Evolutionary conservation across 768 basidiomycete species (phyloP), one percentile per base, ranked within the genome.

Genomic region (Polyporus arcularius): DNA sequence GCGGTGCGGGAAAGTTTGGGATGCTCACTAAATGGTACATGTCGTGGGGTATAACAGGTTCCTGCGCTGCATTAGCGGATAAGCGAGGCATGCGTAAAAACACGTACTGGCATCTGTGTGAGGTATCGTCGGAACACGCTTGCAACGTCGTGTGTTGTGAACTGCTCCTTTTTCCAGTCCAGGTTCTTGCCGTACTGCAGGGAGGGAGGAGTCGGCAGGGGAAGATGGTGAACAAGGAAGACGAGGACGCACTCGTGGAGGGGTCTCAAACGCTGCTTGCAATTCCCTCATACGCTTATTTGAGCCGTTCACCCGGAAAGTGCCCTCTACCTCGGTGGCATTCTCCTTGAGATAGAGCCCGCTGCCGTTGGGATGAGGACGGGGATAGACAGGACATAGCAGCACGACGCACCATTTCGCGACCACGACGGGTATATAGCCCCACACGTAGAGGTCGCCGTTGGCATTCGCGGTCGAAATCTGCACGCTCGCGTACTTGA

Each of bases 221-320:
- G 2, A 26, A 3, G 43, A 26, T 12, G n/a, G 28, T 28, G 18
- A 45, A 18, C 16, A 42, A 4, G 14, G 18, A 48, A 35, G n/a
- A 39, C 21, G 38, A n/a, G 9, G 10, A 76, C 80, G 66, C 65
- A 96, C 95, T 69, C 89, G 83, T 51, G 96, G 94, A 10, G 93
- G 91, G 43, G 83, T 76, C 73, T 99, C 97, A 67, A 99, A 99
- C 28, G 86, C 77, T 5, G 87, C 86, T 73, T 99, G 97, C 8
- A 99, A 84, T 21, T 98, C 95, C 57, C 94, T 88, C 93, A 96
- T 99, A 40, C 96, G 88, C 73, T 91, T 96, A 61, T 84, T 89
- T 41, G 94, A 96, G n/a, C 96, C 96, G 63, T 88, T 97, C 31
- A 98, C 90, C 50, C 97, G 91, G 73, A 99, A 99, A 0, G 92